phyloP scores from a whole-genome alignment of 495 filamentous ascomycete species.

The Neurospora sp. region DNA sequence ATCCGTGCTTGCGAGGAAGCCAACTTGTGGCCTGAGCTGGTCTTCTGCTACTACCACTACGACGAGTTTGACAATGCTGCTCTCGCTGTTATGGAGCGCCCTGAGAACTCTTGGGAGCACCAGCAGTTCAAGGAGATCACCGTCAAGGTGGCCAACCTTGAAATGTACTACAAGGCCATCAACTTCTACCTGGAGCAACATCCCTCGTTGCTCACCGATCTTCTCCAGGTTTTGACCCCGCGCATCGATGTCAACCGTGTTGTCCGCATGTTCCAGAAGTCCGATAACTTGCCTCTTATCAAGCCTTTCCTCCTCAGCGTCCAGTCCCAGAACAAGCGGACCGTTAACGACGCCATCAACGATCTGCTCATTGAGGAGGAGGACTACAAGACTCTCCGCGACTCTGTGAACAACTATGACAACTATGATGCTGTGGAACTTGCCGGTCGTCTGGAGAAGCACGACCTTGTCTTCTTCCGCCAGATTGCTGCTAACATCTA shows the following conservation, averaged over 20 bases:
- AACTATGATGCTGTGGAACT: conserved; percentile 98
- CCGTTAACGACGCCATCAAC: conserved; percentile 97
- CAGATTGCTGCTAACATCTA: conserved; percentile 98
- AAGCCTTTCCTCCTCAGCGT: conserved; percentile 98
- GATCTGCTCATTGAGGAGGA: conserved; percentile 98
- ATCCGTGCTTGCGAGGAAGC: conserved; percentile 92
- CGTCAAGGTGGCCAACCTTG: conserved; percentile 94
- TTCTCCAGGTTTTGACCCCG: conserved; percentile 81
- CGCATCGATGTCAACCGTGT: conserved; percentile 98
- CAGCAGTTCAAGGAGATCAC: conserved; percentile 99
- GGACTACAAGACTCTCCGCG: conserved; percentile 95
- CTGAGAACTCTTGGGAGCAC: conserved; percentile 97
- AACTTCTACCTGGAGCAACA: conserved; percentile 98
- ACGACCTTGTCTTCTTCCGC: conserved; percentile 98
- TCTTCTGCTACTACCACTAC: conserved; percentile 98
- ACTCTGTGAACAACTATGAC: conserved; percentile 97
- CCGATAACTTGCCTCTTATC: conserved; percentile 96
- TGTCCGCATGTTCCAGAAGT: conserved; percentile 95
- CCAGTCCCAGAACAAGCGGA: conserved; percentile 93
- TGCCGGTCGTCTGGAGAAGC: conserved; percentile 85
- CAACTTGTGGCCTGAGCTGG: conserved; percentile 92
- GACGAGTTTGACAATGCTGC: conserved; percentile 99
- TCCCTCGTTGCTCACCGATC: conserved; percentile 86
- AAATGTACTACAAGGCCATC: conserved; percentile 96
- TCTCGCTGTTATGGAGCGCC: conserved; percentile 97